Percentiles rank a stretch among this genome's conserved stretches.
These are phyloP conservation scores for Ophiostoma piceae DNA, from an alignment of 2,329 filamentous ascomycete genomes.

Conservation along the genomic window DNA sequence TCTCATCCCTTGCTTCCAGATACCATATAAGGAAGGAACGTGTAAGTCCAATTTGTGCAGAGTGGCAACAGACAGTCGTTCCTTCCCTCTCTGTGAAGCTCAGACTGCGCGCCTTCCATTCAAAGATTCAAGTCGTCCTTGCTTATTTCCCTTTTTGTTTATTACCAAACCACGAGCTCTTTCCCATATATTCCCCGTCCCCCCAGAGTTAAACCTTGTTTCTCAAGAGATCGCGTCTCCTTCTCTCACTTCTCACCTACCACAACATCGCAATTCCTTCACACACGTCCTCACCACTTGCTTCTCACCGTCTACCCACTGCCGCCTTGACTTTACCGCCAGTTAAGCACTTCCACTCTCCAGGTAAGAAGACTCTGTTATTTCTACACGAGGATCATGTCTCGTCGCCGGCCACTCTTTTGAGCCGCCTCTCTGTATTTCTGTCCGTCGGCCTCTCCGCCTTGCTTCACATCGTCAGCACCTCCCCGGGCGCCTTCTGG, in stretches of 20 bases:
- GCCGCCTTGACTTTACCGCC: background rate
- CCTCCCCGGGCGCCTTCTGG: too few relatives aligned
- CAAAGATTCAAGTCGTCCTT: background rate
- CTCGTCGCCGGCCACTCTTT: background rate
- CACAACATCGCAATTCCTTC: background rate
- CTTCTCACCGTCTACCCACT: background rate
- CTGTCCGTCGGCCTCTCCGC: background rate
- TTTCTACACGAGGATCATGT: background rate
- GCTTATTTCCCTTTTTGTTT: background rate
- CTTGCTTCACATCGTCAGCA: too few relatives aligned
- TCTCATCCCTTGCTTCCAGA: background rate
- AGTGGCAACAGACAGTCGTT: background rate
- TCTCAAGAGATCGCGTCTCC: too few relatives aligned
- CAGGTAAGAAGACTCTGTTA: background rate
- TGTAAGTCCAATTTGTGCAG: background rate
- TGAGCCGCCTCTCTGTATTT: background rate
- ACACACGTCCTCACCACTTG: background rate
- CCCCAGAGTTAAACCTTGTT: too few relatives aligned
- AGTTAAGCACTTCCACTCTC: background rate
- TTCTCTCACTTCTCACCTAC: background rate
- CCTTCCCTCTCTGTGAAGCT: slow-evolving; percentile 4
- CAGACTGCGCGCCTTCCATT: background rate
- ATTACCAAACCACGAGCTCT: too few relatives aligned
- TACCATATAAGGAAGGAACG: slow-evolving; percentile 11
- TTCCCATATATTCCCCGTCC: too few relatives aligned